These are phyloP conservation scores for Xerocomus amazonicus DNA, from an alignment of 1,284 basidiomycete species.

Conservation along the genomic window DNA sequence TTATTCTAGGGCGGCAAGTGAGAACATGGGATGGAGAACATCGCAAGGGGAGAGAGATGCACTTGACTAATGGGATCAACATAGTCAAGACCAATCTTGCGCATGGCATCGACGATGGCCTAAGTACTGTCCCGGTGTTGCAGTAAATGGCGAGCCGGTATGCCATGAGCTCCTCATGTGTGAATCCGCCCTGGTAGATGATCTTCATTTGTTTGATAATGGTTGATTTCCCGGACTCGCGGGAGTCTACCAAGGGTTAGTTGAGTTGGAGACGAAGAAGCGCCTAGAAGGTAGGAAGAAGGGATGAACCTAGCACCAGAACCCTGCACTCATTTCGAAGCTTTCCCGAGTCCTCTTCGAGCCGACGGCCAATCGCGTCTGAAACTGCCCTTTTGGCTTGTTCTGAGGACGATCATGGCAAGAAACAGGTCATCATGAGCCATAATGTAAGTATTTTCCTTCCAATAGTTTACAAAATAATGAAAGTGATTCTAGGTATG, in stretches of 20 bases:
- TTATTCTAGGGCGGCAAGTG: constrained; percentile 37
- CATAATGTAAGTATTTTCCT: no score
- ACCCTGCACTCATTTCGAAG: constrained; percentile 96
- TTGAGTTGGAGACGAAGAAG: constrained; percentile 4
- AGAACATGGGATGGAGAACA: background rate
- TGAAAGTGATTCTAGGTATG: no score
- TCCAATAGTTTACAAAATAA: no score
- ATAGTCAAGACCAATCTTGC: constrained; percentile 86
- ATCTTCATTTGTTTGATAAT: constrained; percentile 99
- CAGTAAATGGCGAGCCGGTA: constrained; percentile 83
- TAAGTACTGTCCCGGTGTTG: constrained; percentile 89
- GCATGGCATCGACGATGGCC: constrained; percentile 85
- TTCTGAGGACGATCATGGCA: constrained; percentile 57
- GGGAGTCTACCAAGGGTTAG: constrained; percentile 41
- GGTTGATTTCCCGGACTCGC: constrained; percentile 88
- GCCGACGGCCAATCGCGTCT: constrained; percentile 67
- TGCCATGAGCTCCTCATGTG: constrained; percentile 72
- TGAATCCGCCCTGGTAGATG: constrained; percentile 94
- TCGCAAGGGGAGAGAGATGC: background rate
- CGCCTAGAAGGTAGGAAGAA: constrained; percentile 8
- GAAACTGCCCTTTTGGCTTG: constrained; percentile 63
- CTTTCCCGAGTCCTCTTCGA: constrained; percentile 68
- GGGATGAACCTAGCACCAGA: constrained; percentile 74
- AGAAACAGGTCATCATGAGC: background rate
- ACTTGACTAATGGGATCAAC: constrained; percentile 73